Conservation (phyloP, 352 stramenopile species). For the Blastocystis sp. region DNA sequence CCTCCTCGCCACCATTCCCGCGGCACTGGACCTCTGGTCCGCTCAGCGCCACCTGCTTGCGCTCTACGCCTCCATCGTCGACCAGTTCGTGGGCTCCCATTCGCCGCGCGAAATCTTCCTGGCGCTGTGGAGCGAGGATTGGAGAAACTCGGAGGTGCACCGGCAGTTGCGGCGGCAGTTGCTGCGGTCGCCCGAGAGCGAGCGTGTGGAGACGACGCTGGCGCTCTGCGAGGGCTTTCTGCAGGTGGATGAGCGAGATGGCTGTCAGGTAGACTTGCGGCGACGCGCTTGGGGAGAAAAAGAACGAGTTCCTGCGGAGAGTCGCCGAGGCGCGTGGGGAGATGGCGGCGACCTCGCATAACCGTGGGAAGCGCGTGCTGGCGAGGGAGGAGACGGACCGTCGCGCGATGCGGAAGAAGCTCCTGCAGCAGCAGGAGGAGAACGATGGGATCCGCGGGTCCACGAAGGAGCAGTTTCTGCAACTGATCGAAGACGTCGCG, state of each 20-base stretch:
- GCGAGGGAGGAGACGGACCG: neutral
- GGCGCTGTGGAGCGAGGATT: neutral
- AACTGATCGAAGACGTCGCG: neutral
- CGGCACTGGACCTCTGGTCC: no score
- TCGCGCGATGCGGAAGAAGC: neutral
- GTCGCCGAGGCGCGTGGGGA: neutral
- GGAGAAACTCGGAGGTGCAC: neutral
- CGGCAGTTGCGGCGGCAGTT: neutral
- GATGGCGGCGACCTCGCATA: neutral
- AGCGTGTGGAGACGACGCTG: neutral
- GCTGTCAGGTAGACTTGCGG: neutral
- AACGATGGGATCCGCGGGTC: neutral
- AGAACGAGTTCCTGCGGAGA: neutral
- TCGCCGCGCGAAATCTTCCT: neutral
- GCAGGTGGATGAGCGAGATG: neutral
- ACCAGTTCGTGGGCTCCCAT: neutral
- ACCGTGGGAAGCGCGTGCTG: neutral
- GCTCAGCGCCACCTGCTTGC: neutral
- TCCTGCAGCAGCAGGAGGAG: neutral
- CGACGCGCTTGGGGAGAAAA: neutral
- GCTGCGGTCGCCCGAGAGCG: neutral
- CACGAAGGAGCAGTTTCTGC: neutral
- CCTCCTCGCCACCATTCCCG: no score
- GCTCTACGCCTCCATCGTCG: neutral
- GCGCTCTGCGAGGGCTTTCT: neutral